Conservation (phyloP, 495 filamentous ascomycete genomes). For the Clavariopsis aquatica region DNA sequence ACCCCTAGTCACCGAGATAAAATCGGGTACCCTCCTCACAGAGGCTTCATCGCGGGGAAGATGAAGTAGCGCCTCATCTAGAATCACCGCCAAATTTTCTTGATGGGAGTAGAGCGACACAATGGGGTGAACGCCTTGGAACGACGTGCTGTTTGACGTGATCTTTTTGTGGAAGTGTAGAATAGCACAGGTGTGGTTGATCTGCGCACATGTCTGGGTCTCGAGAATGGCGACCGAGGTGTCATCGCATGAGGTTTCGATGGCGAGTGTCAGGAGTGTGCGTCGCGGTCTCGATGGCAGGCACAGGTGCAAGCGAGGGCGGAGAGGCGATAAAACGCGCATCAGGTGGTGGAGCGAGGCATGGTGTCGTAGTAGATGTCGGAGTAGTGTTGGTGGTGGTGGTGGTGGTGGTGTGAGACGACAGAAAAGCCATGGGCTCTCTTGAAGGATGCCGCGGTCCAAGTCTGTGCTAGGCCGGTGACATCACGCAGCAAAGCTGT, state of each 20-base stretch:
- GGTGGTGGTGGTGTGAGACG: background rate
- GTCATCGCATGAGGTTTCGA: slow-evolving; percentile 97
- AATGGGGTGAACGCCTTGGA: slow-evolving; percentile 77
- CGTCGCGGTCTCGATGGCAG: slow-evolving; percentile 35
- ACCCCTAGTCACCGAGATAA: slow-evolving; percentile 82
- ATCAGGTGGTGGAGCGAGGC: background rate
- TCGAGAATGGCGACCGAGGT: slow-evolving; percentile 86
- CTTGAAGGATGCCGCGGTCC: background rate
- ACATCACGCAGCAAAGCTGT: background rate
- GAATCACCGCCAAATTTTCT: slow-evolving; percentile 62
- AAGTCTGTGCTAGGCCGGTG: background rate
- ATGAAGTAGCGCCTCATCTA: slow-evolving; percentile 61
- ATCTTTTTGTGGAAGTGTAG: slow-evolving; percentile 81
- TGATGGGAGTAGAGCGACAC: slow-evolving; percentile 73
- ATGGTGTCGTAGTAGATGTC: no score
- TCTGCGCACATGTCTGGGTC: slow-evolving; percentile 41
- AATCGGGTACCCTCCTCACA: slow-evolving; percentile 62
- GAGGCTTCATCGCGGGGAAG: slow-evolving; percentile 48
- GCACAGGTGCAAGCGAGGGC: background rate
- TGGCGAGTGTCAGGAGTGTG: slow-evolving; percentile 72
- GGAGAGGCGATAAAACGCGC: background rate
- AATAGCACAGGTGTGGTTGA: slow-evolving; percentile 29
- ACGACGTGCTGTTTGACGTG: slow-evolving; percentile 71
- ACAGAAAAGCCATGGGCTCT: background rate
- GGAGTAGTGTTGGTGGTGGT: no score